phyloP scores from a whole-genome alignment of 768 basidiomycete genomes.

The Tephrocybe rancida region DNA sequence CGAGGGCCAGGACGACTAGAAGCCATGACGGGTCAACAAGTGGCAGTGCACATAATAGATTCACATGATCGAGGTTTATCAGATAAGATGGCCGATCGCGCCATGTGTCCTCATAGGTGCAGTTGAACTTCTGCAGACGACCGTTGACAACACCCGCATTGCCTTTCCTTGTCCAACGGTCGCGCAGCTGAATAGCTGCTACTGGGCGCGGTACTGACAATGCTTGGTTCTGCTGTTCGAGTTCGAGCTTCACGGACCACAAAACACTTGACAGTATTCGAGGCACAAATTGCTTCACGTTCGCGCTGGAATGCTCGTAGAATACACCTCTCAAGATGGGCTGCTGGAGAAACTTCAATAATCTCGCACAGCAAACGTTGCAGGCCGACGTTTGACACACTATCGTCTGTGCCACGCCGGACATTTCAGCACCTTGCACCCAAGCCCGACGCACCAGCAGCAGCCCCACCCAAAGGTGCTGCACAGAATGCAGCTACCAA shows the following conservation, averaged over 20 bases:
- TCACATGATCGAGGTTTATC: neutral
- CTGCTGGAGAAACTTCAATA: neutral
- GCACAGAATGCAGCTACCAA: constrained; percentile 2
- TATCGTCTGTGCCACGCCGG: constrained; percentile 7
- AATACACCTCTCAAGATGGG: constrained; percentile 3
- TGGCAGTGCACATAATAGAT: constrained; percentile 4
- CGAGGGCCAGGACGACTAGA: constrained; percentile 12
- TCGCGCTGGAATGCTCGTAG: constrained; percentile 4
- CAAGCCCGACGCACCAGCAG: constrained; percentile 11
- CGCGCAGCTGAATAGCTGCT: neutral
- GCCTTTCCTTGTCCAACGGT: neutral
- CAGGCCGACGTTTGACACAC: neutral
- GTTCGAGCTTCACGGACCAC: neutral
- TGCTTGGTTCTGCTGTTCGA: neutral
- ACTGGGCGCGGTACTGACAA: neutral
- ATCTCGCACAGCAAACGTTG: neutral
- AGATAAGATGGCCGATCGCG: constrained; percentile 3
- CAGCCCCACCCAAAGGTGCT: constrained; percentile 10
- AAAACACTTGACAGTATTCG: neutral
- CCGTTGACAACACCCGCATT: neutral
- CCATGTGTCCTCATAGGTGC: neutral
- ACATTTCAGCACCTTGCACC: constrained; percentile 19
- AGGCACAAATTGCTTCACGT: constrained; percentile 1
- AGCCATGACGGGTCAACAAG: constrained; percentile 10
- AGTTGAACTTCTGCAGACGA: neutral